A percentile compares a stretch with the other conserved stretches of the same genome.
Evolutionary conservation across 768 basidiomycete species (phyloP).

Genomic region (Nidularia pulvinata): DNA sequence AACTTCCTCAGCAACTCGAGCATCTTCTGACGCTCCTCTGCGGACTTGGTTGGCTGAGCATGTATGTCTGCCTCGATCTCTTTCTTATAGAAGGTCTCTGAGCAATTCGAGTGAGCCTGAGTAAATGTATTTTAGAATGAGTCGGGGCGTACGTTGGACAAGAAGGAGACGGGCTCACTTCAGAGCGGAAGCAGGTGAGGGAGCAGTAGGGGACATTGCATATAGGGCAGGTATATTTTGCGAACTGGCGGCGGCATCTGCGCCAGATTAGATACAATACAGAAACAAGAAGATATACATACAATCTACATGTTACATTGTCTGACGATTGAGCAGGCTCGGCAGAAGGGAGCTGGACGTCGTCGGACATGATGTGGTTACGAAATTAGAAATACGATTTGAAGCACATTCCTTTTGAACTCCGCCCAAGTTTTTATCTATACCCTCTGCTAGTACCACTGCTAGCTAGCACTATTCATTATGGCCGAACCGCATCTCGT

Average conservation of each 20-base stretch:
- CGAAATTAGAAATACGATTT: background rate
- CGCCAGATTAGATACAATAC: slow-evolving; percentile 1
- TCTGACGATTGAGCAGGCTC: slow-evolving; percentile 8
- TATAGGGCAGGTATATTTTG: slow-evolving; percentile 79
- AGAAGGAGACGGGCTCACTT: slow-evolving; percentile 31
- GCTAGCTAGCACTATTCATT: background rate
- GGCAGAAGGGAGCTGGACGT: slow-evolving; percentile 1
- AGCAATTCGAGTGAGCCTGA: slow-evolving; percentile 70
- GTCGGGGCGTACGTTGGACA: background rate
- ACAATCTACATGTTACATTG: slow-evolving; percentile 44
- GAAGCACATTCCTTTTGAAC: slow-evolving; percentile 2
- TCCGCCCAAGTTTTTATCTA: slow-evolving; percentile 9
- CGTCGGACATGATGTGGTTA: background rate
- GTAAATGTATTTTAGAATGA: background rate
- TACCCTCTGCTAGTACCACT: background rate
- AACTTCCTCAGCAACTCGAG: slow-evolving; percentile 71
- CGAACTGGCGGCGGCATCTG: slow-evolving; percentile 76
- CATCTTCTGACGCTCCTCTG: slow-evolving; percentile 63
- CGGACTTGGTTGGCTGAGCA: slow-evolving; percentile 49
- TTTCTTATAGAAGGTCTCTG: slow-evolving; percentile 80
- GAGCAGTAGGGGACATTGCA: slow-evolving; percentile 87
- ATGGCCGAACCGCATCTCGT: slow-evolving; percentile 49
- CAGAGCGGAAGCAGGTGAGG: slow-evolving; percentile 73
- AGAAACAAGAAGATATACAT: slow-evolving; percentile 11
- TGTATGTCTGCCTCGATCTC: slow-evolving; percentile 69